Evolutionary conservation across 257 asterid genomes (phyloP), one percentile per base, ranked within the genome.

Genomic region (Solanum sejunctum): DNA sequence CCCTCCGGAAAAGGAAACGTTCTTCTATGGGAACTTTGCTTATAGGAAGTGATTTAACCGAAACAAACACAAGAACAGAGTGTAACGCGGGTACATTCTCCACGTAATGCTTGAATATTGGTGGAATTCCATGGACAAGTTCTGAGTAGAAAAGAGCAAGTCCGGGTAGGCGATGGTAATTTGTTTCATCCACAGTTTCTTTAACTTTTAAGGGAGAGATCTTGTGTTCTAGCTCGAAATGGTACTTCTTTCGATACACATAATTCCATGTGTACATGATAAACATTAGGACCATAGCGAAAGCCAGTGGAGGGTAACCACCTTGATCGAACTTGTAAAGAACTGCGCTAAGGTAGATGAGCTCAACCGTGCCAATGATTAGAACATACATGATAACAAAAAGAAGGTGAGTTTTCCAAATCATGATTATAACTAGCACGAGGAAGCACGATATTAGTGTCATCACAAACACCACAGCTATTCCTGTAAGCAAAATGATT

Each of bases 51-150:
- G 92, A 91, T 47, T 92, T 93, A 84, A 93, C 83, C 10, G 96
- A 91, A 0, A 89, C 96, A 9, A 93, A 91, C 7, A 93, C 88
- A 1, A 93, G 84, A 2, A 90, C 89, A 0, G 93, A 88, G 84
- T 92, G 94, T 11, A 93, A 85, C 2, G 88, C 93, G 0, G 93
- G 94, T 0, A 92, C 94, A 11, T 91, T 92, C 4, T 79, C 89
- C 2, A 91, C 89, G 1, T 91, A 93, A 57, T 92, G 97, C 85
- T 82, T 84, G 92, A 93, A 92, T 10, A 93, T 92, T 0, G 93
- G 95, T 2, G 95, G 95, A 21, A 93, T 93, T 3, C 96, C 97
- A 3, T 92, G 94, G 0, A 92, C 96, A 8, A 93, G 88, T 60
- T 91, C 97, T 0, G 93, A 91, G 63, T 93, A 92, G 79, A 93